Base-by-base conservation (phyloP, 371 early-diverging fungal genomes). In the Mucor saturninus region DNA sequence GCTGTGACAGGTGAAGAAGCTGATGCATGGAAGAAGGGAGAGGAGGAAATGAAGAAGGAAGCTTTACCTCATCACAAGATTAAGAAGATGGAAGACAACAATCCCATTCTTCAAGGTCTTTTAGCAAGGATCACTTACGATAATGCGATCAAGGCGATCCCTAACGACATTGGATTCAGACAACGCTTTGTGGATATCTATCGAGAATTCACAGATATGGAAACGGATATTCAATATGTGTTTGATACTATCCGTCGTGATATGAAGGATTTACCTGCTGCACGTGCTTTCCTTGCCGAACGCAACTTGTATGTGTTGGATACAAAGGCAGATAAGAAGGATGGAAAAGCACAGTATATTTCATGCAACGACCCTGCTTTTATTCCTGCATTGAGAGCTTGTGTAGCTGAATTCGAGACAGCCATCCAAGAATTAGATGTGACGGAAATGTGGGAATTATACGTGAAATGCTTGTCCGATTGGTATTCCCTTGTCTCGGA, bases 131-230 rank as follows among this genome's bases (percentile, higher is more conserved):
- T 92, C 39, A 85, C 96, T 10, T 95, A 86, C 64, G 78, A 85
- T 49, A 93, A 94, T 74, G 97, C 96, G n/a, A 89, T 96, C 61
- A 71, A 84, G 63, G 89, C 86, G 7, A 86, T 93, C 46, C 89
- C 95, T 3, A 59, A 80, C 38, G 86, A 91, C 53, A 80, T 95
- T 37, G 72, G 75, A 8, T 94, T 96, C 78, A 87, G 95, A 38
- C 75, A 84, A 38, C 77, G 80, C 54, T 93, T 95, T 70, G 63
- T 93, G 14, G 81, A 87, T 10, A 76, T 95, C 31, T 91, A 86
- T 61, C 70, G 69, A 7, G 62, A 81, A 42, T 92, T 92, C 63
- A 81, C 83, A 38, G 83, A 84, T 43, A 65, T 59, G 3, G 58
- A 61, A 21, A 35, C 42, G 5, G 51, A 59, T 28, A 79, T 89